Evolutionary conservation across 306 rosid genomes (phyloP).

Genomic region (Cicer bijugum): DNA sequence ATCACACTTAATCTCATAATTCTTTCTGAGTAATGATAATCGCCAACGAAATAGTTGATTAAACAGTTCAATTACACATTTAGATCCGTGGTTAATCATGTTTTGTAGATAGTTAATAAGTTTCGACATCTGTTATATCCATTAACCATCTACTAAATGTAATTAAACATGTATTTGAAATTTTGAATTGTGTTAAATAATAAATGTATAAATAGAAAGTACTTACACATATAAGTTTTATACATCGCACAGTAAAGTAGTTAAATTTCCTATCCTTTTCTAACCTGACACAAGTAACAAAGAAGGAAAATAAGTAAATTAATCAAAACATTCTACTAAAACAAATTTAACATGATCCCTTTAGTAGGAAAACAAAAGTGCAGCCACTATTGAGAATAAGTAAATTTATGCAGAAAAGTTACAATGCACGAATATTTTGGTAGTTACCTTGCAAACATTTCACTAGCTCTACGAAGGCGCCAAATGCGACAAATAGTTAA

Average conservation of each 20-base stretch:
- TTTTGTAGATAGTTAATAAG: too few relatives aligned
- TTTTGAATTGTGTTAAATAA: background rate
- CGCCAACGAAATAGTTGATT: too few relatives aligned
- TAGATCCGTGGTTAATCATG: too few relatives aligned
- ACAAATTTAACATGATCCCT: too few relatives aligned
- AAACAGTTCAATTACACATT: too few relatives aligned
- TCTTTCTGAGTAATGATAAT: too few relatives aligned
- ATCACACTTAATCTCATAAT: constrained; percentile 8
- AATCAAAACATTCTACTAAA: background rate
- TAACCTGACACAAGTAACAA: constrained; percentile 54
- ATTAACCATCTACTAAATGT: too few relatives aligned
- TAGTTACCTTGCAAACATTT: constrained; percentile 71
- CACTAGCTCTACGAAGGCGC: constrained; percentile 82
- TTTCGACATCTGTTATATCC: too few relatives aligned
- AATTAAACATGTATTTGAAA: too few relatives aligned
- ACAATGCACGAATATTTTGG: background rate
- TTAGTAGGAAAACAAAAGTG: background rate
- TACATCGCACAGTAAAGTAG: constrained; percentile 73
- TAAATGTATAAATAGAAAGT: background rate
- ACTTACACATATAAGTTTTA: constrained; percentile 79
- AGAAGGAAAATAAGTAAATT: background rate
- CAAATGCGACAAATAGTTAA: constrained; percentile 78
- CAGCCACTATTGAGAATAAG: background rate
- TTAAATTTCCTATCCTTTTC: constrained; percentile 70
- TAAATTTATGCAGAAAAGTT: background rate